A percentile compares a stretch with the other conserved stretches of the same genome.
Evolutionary conservation across 352 stramenopile genomes (phyloP).

Genomic region (Phytophthora melonis): DNA sequence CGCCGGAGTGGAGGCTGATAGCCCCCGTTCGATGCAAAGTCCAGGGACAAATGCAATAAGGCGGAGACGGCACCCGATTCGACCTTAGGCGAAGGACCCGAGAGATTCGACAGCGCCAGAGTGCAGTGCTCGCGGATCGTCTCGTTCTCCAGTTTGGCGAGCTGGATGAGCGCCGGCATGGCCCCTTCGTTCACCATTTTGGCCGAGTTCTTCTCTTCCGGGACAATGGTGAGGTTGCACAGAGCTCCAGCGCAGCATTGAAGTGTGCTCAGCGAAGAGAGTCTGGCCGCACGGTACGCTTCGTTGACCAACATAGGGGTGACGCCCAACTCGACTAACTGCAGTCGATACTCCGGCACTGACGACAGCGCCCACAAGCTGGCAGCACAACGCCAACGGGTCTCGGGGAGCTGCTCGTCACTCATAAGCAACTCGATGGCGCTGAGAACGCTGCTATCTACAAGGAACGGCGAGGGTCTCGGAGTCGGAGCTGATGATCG

Average conservation of each 20-base stretch:
- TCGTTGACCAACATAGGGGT: conserved; percentile 61
- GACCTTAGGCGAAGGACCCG: conserved; percentile 69
- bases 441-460: conserved; percentile 43
- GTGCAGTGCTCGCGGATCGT: conserved; percentile 74
- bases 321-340: conserved; percentile 60
- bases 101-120: conserved; percentile 77
- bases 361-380: conserved; percentile 67
- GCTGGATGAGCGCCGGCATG: conserved; percentile 70
- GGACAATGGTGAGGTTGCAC: conserved; percentile 66
- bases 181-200: conserved; percentile 74
- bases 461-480: conserved; percentile 36
- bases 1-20: neutral
- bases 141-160: conserved; percentile 47
- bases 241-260: conserved; percentile 71
- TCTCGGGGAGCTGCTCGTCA: conserved; percentile 52
- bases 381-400: conserved; percentile 65
- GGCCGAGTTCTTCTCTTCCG: conserved; percentile 42
- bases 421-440: conserved; percentile 54
- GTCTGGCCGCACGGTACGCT: conserved; percentile 37
- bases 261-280: conserved; percentile 43
- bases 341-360: conserved; percentile 47
- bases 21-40: conserved; percentile 9
- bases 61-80: conserved; percentile 72
- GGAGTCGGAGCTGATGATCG: conserved; percentile 9
- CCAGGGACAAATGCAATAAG: conserved; percentile 62